phyloP scores from a whole-genome alignment of 1,284 basidiomycete genomes.

The Erythrobasidium hasegawianum region DNA sequence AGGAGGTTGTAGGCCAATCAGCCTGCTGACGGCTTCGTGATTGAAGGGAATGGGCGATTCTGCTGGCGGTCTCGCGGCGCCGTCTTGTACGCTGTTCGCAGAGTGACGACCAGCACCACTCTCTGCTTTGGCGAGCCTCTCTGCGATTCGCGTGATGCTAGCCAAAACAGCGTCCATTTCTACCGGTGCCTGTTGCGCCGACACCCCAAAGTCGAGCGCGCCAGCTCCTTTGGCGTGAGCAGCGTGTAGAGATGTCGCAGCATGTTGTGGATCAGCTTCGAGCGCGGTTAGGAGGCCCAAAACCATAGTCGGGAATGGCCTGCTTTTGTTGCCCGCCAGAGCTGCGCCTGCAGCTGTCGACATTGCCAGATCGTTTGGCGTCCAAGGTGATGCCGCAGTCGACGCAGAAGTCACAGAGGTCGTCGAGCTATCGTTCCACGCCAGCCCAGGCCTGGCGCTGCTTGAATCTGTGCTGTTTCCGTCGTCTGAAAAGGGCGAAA shows the following conservation, averaged over 20 bases:
- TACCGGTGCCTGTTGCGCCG: constrained; percentile 30
- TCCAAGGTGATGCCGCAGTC: neutral
- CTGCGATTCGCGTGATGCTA: constrained; percentile 26
- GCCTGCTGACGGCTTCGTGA: constrained; percentile 11
- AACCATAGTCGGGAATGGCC: constrained; percentile 31
- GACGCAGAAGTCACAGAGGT: neutral
- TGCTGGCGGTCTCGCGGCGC: neutral
- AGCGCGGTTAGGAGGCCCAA: constrained; percentile 45
- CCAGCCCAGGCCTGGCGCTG: neutral
- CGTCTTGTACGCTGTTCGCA: neutral
- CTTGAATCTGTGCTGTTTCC: constrained; percentile 1
- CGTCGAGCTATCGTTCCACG: neutral
- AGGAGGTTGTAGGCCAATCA: constrained; percentile 15
- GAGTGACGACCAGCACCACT: constrained; percentile 2
- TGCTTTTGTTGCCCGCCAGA: neutral
- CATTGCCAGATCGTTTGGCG: neutral
- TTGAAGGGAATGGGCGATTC: neutral
- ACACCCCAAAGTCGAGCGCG: constrained; percentile 33
- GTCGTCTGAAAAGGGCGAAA: neutral
- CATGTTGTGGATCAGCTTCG: constrained; percentile 42
- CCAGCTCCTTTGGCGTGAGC: constrained; percentile 32
- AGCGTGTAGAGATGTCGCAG: constrained; percentile 38
- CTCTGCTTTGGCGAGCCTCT: constrained; percentile 34
- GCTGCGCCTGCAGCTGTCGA: neutral
- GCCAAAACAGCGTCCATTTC: constrained; percentile 39